Percentiles rank a stretch among this genome's conserved stretches.
Conservation (phyloP, 2,329 filamentous ascomycete species). For the Verticillium klebahnii region DNA sequence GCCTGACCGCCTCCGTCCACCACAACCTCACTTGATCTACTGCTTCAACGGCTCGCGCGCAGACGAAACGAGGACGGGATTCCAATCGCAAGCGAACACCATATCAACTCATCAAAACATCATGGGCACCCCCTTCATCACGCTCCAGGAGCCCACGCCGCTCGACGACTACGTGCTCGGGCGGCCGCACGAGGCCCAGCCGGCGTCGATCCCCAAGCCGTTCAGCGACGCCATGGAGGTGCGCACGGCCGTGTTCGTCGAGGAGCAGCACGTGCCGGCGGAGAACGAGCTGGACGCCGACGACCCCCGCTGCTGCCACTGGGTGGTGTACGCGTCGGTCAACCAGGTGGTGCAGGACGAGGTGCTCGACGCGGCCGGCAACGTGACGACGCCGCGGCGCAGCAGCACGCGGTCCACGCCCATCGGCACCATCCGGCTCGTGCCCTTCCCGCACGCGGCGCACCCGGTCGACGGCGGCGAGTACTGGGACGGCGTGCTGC, state of each 20-base stretch:
- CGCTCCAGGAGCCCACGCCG: conserved; percentile 41
- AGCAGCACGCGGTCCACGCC: conserved; percentile 45
- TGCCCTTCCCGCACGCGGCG: conserved; percentile 72
- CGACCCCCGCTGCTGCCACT: conserved; percentile 76
- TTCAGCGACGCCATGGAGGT: conserved; percentile 64
- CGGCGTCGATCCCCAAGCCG: conserved; percentile 38
- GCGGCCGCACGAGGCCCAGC: conserved; percentile 37
- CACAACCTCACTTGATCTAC: too few relatives aligned
- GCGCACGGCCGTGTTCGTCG: conserved; percentile 55
- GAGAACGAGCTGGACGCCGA: conserved; percentile 77
- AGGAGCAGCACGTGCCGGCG: conserved; percentile 52
- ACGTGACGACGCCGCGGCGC: conserved; percentile 34
- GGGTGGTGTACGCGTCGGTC: conserved; percentile 74
- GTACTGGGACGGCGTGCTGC: conserved; percentile 41
- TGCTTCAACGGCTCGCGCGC: too few relatives aligned
- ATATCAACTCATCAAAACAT: background rate
- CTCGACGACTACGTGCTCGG: conserved; percentile 42
- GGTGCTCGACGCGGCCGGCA: conserved; percentile 36
- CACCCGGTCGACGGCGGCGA: conserved; percentile 51
- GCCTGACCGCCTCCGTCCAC: too few relatives aligned
- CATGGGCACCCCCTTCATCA: conserved; percentile 48
- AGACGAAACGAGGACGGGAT: too few relatives aligned
- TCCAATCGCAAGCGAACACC: too few relatives aligned
- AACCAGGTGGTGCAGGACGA: conserved; percentile 39
- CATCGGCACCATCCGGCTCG: conserved; percentile 72